Evolutionary conservation across 2,329 filamentous ascomycete species (phyloP), one percentile per base, ranked within the genome.

Genomic region (Parastagonospora nodorum): DNA sequence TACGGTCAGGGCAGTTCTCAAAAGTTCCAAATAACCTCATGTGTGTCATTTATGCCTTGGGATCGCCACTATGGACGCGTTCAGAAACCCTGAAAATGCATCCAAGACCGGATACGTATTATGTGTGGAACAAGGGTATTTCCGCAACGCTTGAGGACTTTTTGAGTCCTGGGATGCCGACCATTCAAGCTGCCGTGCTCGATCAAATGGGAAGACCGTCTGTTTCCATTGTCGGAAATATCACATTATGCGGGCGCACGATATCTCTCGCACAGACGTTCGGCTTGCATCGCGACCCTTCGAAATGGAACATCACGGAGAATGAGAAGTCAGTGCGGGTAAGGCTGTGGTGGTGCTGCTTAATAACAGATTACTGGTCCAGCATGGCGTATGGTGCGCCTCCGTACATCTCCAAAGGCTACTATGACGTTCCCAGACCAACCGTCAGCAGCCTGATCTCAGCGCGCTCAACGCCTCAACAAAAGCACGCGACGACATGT

Each of bases 301-400:
- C 75, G 4, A 74, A 75, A 48, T 84, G 81, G 81, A 79, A 78
- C 39, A 74, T 82, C 1, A 77, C 78, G 1, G 73, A 73, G 1
- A 69, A 74, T 30, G 82, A 84, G 54, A 83, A 82, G 56, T 74
- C 77, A 8, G 68, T 80, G 12, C 75, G 82, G 6, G 78, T 80
- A 28, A 77, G 80, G 2, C 65, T 82, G 2, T 84, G 82, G 80
- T 84, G 82, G 82, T 81, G 78, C 5, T 78, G 83, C 2, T 71
- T 84, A 2, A 80, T 84, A 33, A 81, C 82, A 49, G 82, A 84
- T 64, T 76, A 80, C 35, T 84, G 82, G 80, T 77, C 80, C 46
- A 82, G 81, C 57, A 78, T 83, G 45, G 80, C 80, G 4, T 82
- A 84, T 58, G 82, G 81, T 4, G 78, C 80, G 2, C 82, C 82